phyloP scores from a whole-genome alignment of 129 eudicot species.

The Sambucus nigra region DNA sequence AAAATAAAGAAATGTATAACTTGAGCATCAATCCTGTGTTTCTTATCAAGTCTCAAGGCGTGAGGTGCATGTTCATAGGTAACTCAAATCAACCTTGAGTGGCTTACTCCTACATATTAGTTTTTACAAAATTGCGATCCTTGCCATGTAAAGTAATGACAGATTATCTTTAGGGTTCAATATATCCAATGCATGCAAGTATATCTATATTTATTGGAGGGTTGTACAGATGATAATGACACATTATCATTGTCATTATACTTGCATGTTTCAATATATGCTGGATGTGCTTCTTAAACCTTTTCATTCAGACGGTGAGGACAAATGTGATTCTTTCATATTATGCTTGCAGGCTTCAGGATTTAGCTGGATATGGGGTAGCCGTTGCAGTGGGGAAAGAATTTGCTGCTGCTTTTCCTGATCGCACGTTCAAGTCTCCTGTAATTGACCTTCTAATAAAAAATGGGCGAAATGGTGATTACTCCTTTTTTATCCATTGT shows the following conservation, averaged over 20 bases:
- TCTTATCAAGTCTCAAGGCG: too few relatives aligned
- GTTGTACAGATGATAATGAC: background rate
- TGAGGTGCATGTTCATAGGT: too few relatives aligned
- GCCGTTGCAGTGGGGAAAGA: conserved; percentile 64
- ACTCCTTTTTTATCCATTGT: background rate
- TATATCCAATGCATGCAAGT: background rate
- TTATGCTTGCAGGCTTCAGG: conserved; percentile 65
- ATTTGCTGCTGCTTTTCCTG: conserved; percentile 57
- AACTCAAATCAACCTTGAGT: too few relatives aligned
- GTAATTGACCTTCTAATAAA: conserved; percentile 59
- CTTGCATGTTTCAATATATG: background rate
- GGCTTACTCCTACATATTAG: too few relatives aligned
- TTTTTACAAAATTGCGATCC: too few relatives aligned
- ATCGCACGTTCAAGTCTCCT: conserved; percentile 65
- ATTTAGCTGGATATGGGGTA: conserved; percentile 94
- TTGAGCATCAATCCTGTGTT: too few relatives aligned
- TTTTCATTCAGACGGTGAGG: too few relatives aligned
- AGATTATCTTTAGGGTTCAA: too few relatives aligned
- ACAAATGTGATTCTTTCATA: conserved; percentile 1
- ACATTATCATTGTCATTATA: background rate
- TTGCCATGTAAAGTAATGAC: too few relatives aligned
- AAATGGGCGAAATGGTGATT: conserved; percentile 78
- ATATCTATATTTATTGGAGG: background rate
- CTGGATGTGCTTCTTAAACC: background rate
- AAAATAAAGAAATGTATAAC: too few relatives aligned